Conservation (phyloP, 148 eudicot species). For the Rhododendron griersonianum region DNA sequence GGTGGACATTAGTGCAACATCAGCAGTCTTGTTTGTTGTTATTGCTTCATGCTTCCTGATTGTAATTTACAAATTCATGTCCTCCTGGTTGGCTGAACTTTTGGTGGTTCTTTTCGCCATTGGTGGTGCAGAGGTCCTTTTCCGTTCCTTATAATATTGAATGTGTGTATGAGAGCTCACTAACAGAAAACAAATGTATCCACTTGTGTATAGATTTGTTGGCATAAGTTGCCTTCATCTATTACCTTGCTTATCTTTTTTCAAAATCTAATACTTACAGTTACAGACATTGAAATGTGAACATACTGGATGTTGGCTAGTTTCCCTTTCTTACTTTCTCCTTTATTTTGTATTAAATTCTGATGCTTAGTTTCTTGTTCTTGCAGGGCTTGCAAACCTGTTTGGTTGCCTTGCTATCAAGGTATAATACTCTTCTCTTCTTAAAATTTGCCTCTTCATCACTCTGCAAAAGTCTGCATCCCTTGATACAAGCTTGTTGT, state of each 20-base stretch:
- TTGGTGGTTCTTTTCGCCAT: conserved; percentile 85
- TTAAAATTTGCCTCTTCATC: neutral
- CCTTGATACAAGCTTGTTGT: neutral
- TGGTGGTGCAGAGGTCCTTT: conserved; percentile 78
- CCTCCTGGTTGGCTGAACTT: conserved; percentile 64
- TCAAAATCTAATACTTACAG: neutral
- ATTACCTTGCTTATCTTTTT: neutral
- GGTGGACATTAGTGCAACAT: conserved; percentile 55
- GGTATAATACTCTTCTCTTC: conserved; percentile 31
- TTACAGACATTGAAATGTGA: neutral
- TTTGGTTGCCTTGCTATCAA: conserved; percentile 64
- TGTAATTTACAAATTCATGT: conserved; percentile 64
- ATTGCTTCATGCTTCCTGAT: conserved; percentile 80
- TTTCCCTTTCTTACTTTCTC: neutral
- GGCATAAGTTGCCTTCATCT: neutral
- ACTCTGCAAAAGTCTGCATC: neutral
- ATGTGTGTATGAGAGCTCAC: neutral
- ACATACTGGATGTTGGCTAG: neutral
- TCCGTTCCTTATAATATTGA: neutral
- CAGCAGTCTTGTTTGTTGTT: conserved; percentile 68
- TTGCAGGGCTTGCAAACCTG: conserved; percentile 77
- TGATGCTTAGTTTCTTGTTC: conserved; percentile 7
- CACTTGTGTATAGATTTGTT: neutral
- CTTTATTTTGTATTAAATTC: neutral
- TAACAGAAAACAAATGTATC: neutral